Percentiles rank a stretch among this genome's conserved stretches.
Evolutionary conservation across 2,329 filamentous ascomycete genomes (phyloP).

Genomic region (Plectosphaerella cucumerina): DNA sequence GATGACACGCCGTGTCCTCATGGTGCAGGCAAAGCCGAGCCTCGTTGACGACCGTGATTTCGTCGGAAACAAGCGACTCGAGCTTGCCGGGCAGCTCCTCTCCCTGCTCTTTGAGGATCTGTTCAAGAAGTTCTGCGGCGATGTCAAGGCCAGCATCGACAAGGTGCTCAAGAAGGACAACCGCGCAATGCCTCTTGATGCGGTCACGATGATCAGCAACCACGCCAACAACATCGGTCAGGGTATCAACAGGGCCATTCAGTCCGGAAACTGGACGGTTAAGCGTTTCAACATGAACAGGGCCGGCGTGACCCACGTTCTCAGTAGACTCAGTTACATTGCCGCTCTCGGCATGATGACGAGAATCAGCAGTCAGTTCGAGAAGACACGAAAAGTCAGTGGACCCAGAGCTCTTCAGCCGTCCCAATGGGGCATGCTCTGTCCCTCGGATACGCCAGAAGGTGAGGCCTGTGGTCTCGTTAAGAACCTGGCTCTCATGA

Average conservation of each 20-base stretch:
- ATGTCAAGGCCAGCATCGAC: conserved; percentile 90
- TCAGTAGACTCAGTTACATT: conserved; percentile 95
- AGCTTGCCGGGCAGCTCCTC: conserved; percentile 89
- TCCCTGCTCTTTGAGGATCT: conserved; percentile 94
- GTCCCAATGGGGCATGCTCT: conserved; percentile 98
- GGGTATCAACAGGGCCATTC: conserved; percentile 93
- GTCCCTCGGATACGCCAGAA: conserved; percentile 95
- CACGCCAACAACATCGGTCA: conserved; percentile 84
- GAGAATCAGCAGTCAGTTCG: conserved; percentile 94
- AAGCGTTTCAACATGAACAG: conserved; percentile 99
- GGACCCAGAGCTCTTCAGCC: conserved; percentile 94
- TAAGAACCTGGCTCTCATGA: conserved; percentile 98
- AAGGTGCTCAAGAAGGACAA: conserved; percentile 94
- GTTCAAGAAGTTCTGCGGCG: conserved; percentile 90
- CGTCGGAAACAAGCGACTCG: conserved; percentile 93
- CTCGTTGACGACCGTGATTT: conserved; percentile 96
- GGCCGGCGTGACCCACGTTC: conserved; percentile 91
- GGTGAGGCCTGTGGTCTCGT: conserved; percentile 97
- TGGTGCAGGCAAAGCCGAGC: conserved; percentile 85
- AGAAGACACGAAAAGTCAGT: conserved; percentile 95
- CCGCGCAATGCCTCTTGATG: conserved; percentile 82
- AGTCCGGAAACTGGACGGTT: conserved; percentile 95
- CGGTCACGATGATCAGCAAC: conserved; percentile 76
- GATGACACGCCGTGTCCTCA: conserved; percentile 94
- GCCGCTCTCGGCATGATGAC: conserved; percentile 99